A percentile compares a stretch with the other conserved stretches of the same genome.
Evolutionary conservation across 495 filamentous ascomycete species (phyloP).

Genomic region (Annulohypoxylon bovei): DNA sequence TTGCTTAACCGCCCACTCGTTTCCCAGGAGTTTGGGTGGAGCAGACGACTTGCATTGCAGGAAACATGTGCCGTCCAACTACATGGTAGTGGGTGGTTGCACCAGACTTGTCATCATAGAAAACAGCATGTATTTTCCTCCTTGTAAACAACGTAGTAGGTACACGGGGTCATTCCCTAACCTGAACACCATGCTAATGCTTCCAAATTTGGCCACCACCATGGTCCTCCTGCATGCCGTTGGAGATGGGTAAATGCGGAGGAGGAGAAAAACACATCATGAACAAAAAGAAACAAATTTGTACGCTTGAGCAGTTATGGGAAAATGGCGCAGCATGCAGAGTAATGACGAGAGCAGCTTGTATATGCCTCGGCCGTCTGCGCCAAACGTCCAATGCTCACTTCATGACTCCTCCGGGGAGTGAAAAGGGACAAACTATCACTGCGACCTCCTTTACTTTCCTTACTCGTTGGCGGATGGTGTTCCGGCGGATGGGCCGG

Average conservation of each 20-base stretch:
- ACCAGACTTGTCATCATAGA: neutral
- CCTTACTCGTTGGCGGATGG: slow-evolving; percentile 27
- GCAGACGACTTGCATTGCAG: slow-evolving; percentile 26
- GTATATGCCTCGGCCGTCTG: neutral
- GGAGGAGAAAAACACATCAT: neutral
- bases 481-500: neutral
- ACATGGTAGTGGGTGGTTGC: neutral
- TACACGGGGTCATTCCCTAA: slow-evolving; percentile 4
- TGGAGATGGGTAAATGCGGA: slow-evolving; percentile 2
- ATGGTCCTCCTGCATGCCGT: slow-evolving; percentile 5
- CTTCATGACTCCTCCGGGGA: neutral
- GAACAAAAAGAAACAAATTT: neutral
- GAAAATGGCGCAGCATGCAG: neutral
- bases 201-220: slow-evolving; percentile 31
- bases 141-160: slow-evolving; percentile 11
- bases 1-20: slow-evolving; percentile 16
- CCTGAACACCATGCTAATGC: slow-evolving; percentile 38
- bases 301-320: neutral
- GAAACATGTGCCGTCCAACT: slow-evolving; percentile 15
- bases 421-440: neutral
- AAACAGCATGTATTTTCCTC: slow-evolving; percentile 2
- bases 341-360: neutral
- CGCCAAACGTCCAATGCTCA: neutral
- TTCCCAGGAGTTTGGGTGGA: slow-evolving; percentile 24
- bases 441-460: neutral